A percentile compares a stretch with the other conserved stretches of the same genome.
Evolutionary conservation across 768 basidiomycete genomes (phyloP).

Genomic region (Sutorius australiensis): DNA sequence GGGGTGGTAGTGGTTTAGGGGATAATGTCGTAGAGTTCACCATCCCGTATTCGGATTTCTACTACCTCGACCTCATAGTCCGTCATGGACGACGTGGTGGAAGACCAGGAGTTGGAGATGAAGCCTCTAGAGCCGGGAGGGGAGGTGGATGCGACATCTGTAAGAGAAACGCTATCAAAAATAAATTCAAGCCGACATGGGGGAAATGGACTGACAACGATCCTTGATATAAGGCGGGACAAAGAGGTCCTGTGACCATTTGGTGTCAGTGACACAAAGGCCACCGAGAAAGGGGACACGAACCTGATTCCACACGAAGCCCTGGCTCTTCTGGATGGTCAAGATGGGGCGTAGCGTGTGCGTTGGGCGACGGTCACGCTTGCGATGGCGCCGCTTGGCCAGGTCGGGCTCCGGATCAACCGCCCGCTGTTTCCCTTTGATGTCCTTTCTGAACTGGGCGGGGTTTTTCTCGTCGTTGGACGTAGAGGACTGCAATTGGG

Average conservation of each 20-base stretch:
- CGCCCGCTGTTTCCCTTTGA: slow-evolving; percentile 80
- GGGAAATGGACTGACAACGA: slow-evolving; percentile 59
- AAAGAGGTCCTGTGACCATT: slow-evolving; percentile 62
- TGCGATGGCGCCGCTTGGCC: slow-evolving; percentile 44
- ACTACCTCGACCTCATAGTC: slow-evolving; percentile 86
- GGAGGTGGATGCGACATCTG: slow-evolving; percentile 81
- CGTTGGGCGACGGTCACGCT: slow-evolving; percentile 53
- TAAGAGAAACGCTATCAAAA: neutral
- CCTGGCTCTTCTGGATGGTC: slow-evolving; percentile 83
- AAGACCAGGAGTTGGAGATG: slow-evolving; percentile 64
- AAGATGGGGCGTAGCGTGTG: slow-evolving; percentile 75
- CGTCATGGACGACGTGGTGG: slow-evolving; percentile 59
- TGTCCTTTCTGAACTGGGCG: slow-evolving; percentile 49
- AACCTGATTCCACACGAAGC: slow-evolving; percentile 91
- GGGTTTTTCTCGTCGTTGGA: slow-evolving; percentile 34
- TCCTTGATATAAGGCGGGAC: slow-evolving; percentile 89
- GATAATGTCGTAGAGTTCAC: slow-evolving; percentile 73
- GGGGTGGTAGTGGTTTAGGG: slow-evolving; percentile 34
- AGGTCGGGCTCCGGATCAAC: slow-evolving; percentile 60
- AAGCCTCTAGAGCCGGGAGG: slow-evolving; percentile 68
- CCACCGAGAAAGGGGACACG: slow-evolving; percentile 20
- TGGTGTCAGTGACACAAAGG: neutral
- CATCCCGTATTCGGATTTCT: slow-evolving; percentile 79
- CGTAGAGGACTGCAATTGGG: neutral
- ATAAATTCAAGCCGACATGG: slow-evolving; percentile 10